Base-by-base conservation (phyloP, 768 basidiomycete species). In the Nidularia sp. region DNA sequence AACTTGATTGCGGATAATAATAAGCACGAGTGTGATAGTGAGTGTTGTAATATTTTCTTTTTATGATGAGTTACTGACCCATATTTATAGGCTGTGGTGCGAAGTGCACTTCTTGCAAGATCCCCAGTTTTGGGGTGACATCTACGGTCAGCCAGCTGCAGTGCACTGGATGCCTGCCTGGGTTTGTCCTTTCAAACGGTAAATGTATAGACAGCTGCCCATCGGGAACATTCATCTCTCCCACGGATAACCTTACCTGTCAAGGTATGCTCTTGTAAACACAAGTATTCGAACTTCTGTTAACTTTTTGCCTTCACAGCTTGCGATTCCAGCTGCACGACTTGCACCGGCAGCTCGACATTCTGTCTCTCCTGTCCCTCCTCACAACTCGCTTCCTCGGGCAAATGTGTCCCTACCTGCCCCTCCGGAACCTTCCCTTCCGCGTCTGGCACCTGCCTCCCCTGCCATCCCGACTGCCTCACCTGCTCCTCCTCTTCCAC, bases 401-500 rank as follows among this genome's bases (percentile, higher is more conserved):
- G 93, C 8, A 80, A 82, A 66, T 96, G 93, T 61, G 80, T 89
- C 45, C 70, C 80, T 13, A 77, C 81, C 4, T 95, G 92, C 61
- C 90, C 93, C 0, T 76, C 84, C 36, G 82, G 81, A 53, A 80
- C 84, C 1, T 41, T 41, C 15, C 10, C 39, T 41, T 69, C 75
- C 49, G 78, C 87, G 8, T 76, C 81, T 32, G 80, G 83, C 22
- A 68, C 79, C 29, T 95, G 93, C 70, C 83, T 25, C 50, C 59
- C 84, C 4, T 96, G 93, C 66, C 92, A 95, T 54, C 83, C 90
- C 0, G 93, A 95, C 62, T 96, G 93, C 61, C 82, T 81, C 12
- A 84, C 86, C 1, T 96, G 93, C 67, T 82, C 83, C 22, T 25
- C 25, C 25, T 25, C 25, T 25, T 25, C 25, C 25, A 25, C 25